Evolutionary conservation across 2,329 filamentous ascomycete genomes (phyloP), one percentile per base, ranked within the genome.

Genomic region (Epichloe sp.): DNA sequence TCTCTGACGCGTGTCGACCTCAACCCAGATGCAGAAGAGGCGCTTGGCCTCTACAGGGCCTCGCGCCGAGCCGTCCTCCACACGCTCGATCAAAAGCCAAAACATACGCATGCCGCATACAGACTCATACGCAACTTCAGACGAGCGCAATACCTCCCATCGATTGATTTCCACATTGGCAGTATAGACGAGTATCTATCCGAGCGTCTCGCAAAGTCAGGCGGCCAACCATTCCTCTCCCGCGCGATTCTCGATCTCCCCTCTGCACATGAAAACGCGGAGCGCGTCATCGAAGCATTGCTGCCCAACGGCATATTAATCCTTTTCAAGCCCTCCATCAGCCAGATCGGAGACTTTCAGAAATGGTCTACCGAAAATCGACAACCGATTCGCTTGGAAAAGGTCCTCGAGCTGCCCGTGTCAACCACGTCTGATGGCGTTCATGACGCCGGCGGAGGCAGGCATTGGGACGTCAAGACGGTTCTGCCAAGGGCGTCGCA

Each of bases 241-340:
- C 80, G 86, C 60, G 83, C 80, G 0, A 77, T 91, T 54, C 73
- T 93, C 19, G 87, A 93, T 62, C 74, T 93, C 53, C 86, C 87
- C 0, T 74, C 72, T 34, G 76, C 82, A 2, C 71, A 86, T 49
- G 65, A 68, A 11, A 60, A 68, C 34, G 66, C 68, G 2, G 65
- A 67, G 2, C 68, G 69, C 26, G 70, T 83, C 21, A 68, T 76
- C 5, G 62, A 71, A n/a, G 78, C 81, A 14, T 66, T 93, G 49
- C 77, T 77, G 40, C 72, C 77, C 2, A 78, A 85, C 59, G 86
- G 82, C 0, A 69, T 78, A 8, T 69, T 91, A 35, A 71, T 85
- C 14, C 73, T 88, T 1, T 93, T 89, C 68, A 82, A 80, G 56
- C 87, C 87, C 0, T 87, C 81, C 58, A 80, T 93, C 53, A 89